Evolutionary conservation across 2,329 filamentous ascomycete genomes (phyloP).

Genomic region (Exophiala spinifera): DNA sequence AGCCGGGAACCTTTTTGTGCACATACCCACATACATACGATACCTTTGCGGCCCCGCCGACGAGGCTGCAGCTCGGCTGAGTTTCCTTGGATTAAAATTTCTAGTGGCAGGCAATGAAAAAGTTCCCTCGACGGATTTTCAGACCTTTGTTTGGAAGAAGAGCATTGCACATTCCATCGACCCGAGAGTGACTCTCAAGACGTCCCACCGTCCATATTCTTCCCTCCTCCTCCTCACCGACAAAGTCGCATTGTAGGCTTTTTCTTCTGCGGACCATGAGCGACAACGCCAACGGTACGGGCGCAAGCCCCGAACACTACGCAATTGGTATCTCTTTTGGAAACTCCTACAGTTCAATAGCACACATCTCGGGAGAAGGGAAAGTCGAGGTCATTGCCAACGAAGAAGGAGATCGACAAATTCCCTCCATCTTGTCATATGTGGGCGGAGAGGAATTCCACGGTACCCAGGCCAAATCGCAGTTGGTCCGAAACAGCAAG

Average conservation of each 20-base stretch:
- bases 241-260: neutral
- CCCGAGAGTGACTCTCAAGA: neutral
- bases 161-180: neutral
- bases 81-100: conserved; percentile 8
- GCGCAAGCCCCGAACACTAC: conserved; percentile 49
- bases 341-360: conserved; percentile 97
- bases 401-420: conserved; percentile 98
- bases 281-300: conserved; percentile 53
- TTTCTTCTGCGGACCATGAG: conserved; percentile 34
- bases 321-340: conserved; percentile 97
- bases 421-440: conserved; percentile 91
- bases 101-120: conserved; percentile 23
- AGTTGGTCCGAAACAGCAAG: conserved; percentile 86
- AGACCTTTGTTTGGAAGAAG: neutral
- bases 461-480: conserved; percentile 88
- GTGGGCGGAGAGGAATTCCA: conserved; percentile 95
- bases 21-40: no score
- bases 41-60: neutral
- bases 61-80: conserved; percentile 21
- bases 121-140: conserved; percentile 19
- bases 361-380: conserved; percentile 79
- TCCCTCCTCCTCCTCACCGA: neutral
- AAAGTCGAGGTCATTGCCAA: conserved; percentile 98
- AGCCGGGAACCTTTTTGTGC: neutral
- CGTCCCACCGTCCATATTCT: neutral